Evolutionary conservation across 2,329 filamentous ascomycete genomes (phyloP), one percentile per base, ranked within the genome.

Genomic region (Cladosporium sp.): DNA sequence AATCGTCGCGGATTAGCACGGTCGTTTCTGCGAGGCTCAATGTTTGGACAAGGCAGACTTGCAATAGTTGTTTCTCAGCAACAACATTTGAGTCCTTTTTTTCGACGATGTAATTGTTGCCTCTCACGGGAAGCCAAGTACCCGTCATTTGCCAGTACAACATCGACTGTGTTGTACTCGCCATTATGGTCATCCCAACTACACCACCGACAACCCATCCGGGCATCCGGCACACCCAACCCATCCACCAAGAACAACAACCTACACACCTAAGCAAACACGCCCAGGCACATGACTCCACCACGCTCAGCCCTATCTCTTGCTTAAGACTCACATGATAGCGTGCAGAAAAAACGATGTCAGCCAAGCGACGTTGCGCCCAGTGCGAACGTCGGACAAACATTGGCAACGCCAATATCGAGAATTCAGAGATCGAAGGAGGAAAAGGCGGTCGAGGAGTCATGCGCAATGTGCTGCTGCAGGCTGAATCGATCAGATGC

Each of bases 261-360:
- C 12, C 52, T 55, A 29, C 52, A 33, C 52, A 55, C 52, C 28
- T 31, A 29, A 31, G 16, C 28, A 10, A 33, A 33, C 2, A n/a
- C 12, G 29, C 52, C 28, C 33, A 57, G 40, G 55, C 55, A 35
- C 55, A 57, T 40, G 55, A 57, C 55, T 14, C 26, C 37, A 33
- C 23, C 8, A 16, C n/a, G 21, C 52, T 57, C 55, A 40, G 55
- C 55, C 55, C 55, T 57, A 57, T 12, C 31, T 57, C 53, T 28
- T 33, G 29, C 53, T 40, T n/a, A 28, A 57, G 55, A 33, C 55
- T 57, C 55, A 57, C 55, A 57, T 57, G 55, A 57, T 21, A 57
- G 14, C 28, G 8, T 57, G 55, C 31, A 33, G 55, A n/a, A 23
- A 7, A 11, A 46, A 33, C 52, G 52, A 55, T 55, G 52, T 55